These are phyloP conservation scores for Daedaleopsis nitida DNA, from an alignment of 768 basidiomycete species.

Conservation along the genomic window DNA sequence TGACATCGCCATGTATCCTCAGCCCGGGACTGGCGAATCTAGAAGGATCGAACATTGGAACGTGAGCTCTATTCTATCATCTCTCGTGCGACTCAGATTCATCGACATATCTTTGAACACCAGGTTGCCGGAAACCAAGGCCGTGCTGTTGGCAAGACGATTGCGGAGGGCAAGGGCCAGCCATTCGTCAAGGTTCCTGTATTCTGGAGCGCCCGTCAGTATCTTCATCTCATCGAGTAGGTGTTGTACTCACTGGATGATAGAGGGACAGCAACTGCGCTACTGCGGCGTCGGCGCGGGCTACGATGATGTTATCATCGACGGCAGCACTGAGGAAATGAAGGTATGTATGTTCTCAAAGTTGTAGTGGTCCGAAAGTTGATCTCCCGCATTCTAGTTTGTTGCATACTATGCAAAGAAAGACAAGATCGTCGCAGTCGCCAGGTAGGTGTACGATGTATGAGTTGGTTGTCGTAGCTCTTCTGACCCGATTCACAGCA, in stretches of 20 bases:
- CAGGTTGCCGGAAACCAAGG: slow-evolving; percentile 87
- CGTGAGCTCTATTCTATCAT: slow-evolving; percentile 40
- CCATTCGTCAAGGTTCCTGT: slow-evolving; percentile 81
- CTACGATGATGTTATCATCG: slow-evolving; percentile 78
- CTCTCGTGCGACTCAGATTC: neutral
- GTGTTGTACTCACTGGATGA: neutral
- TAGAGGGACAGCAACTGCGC: slow-evolving; percentile 84
- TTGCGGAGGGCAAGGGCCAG: slow-evolving; percentile 57
- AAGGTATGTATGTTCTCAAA: slow-evolving; percentile 52
- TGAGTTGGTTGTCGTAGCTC: neutral
- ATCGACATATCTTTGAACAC: neutral
- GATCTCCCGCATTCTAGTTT: slow-evolving; percentile 47
- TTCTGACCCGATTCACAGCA: slow-evolving; percentile 43
- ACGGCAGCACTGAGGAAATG: slow-evolving; percentile 72
- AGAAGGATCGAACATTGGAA: slow-evolving; percentile 91
- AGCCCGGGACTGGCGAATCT: slow-evolving; percentile 49
- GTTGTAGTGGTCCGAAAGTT: neutral
- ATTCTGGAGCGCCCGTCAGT: slow-evolving; percentile 90
- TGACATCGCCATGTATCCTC: slow-evolving; percentile 83
- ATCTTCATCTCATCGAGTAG: too few species aligned
- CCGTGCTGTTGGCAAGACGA: slow-evolving; percentile 77
- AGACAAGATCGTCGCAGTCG: slow-evolving; percentile 66
- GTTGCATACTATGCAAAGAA: slow-evolving; percentile 76
- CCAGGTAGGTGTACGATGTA: slow-evolving; percentile 45
- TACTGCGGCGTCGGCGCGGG: slow-evolving; percentile 76